Evolutionary conservation across 371 early-diverging fungal genomes (phyloP), one percentile per base, ranked within the genome.

Genomic region (Saksenaea vasiformis): DNA sequence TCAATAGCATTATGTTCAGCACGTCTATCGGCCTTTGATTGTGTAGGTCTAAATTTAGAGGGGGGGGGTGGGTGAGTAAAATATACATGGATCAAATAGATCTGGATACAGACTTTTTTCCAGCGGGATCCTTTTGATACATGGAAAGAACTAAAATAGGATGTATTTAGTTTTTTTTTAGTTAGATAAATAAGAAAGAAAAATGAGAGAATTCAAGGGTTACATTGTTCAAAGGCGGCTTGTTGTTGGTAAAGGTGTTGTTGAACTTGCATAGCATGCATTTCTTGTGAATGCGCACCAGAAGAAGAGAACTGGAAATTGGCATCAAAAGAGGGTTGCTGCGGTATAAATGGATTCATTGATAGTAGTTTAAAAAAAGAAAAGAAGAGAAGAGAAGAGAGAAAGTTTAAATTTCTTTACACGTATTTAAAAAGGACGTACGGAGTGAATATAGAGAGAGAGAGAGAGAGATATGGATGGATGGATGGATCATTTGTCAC

Each of bases 1-100:
- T 91, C 91, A 61, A 89, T 88, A 15, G 91, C 91, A 68, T 91
- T 91, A 66, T 91, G 91, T 53, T 83, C 87, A 35, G 89, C 90
- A 28, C 90, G 79, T 65, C 81, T 78, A 64, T 89, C 86, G 9
- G 87, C 87, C 62, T 77, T 68, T 27, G 61, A 61, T 64, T 56
- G 69, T 38, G 47, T 44, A 56, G 66, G 9, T 54, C 24, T 36
- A 39, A 39, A 11, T 11, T 39, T 39, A 39, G n/a, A n/a, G n/a
- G n/a, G n/a, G n/a, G n/a, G 43, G 9, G 63, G 37, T 62, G 55
- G 8, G n/a, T 31, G 31, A 31, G 2, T 31, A 31, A 7, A 4
- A 31, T 31, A 31, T 31, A 31, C n/a, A 31, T 31, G 7, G 7
- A 31, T 31, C 7, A 7, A 31, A 31, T 31, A 7, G 31, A 7